Base-by-base conservation (phyloP, 331 rosid genomes). In the Malus hybrid region DNA sequence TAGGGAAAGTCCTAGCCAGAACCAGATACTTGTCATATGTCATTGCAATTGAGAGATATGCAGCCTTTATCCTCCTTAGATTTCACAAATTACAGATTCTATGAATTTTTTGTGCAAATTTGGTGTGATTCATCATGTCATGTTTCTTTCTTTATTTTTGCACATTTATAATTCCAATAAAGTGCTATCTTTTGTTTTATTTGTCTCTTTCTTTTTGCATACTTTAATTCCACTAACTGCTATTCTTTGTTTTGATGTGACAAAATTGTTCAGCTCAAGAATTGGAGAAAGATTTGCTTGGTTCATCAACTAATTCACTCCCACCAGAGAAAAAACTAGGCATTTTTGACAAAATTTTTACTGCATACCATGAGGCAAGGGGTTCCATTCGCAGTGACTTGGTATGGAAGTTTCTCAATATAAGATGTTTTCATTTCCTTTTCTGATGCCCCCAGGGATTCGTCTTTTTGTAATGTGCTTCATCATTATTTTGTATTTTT, bases 311-410 rank as follows among this genome's bases (percentile, higher is more conserved):
- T 63, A 96, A 86, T 78, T 87, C 96, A 67, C 87, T 89, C 67
- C 82, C 96, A 57, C 85, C 92, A 57, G 97, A 95, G 83, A 95
- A 92, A 82, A 84, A 82, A 76, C 88, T 95, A 50, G 83, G 83
- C 64, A 86, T 87, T 67, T 95, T 89, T 86, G 99, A 95, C 90
- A 92, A 95, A 85, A 82, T 95, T 42, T 95, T 92, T 83, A 80
- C 97, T 28, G 99, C 97, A 34, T 93, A 93, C 80, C 96, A 89
- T 79, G 97, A 94, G 71, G 97, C 99, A 74, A 90, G 97, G 84
- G 90, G 96, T 80, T 85, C 75, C 69, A 94, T 94, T 84, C 97
- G 99, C 74, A 85, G 84, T 87, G 99, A 94, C 80, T 84, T 94
- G 99, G 99, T 95, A 85, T 68, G 87, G 67, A 78, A 85, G 76